Evolutionary conservation across 768 basidiomycete genomes (phyloP).

Genomic region (Pleurotus eryngii): DNA sequence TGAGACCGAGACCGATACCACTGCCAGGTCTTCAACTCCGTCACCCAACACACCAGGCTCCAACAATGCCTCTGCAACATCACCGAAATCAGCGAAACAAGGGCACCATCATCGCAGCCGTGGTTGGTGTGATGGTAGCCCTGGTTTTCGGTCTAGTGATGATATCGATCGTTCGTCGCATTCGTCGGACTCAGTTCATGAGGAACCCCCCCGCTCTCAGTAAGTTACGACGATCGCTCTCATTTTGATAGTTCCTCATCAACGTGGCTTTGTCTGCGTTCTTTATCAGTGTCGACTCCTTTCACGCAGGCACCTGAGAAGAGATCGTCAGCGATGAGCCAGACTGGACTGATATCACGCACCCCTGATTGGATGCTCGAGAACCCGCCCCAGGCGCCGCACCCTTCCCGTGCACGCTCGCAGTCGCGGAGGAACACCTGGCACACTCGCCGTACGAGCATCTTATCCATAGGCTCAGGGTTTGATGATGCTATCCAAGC

Average conservation of each 20-base stretch:
- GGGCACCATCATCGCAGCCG: constrained; percentile 3
- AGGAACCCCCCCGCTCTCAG: too few species aligned
- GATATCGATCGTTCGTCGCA: not conserved
- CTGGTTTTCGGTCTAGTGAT: not conserved
- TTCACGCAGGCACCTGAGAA: not conserved
- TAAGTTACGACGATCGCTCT: not conserved
- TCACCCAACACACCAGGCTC: not conserved
- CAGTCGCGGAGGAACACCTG: not conserved
- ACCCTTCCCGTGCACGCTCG: not conserved
- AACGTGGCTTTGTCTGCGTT: not conserved
- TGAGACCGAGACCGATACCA: too few species aligned
- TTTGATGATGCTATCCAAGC: constrained; percentile 3
- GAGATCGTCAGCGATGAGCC: constrained; percentile 3
- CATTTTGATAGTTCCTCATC: too few species aligned
- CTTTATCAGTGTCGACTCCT: not conserved
- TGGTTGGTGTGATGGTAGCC: not conserved
- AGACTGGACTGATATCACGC: not conserved
- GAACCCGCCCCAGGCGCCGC: not conserved
- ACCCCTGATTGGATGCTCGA: not conserved
- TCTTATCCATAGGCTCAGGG: not conserved
- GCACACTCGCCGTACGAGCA: not conserved
- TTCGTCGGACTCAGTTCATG: not conserved
- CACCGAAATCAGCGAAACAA: not conserved
- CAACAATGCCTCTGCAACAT: not conserved
- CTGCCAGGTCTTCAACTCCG: not conserved